These are phyloP conservation scores for Musa troglodytarum DNA, from an alignment of 176 grass and related monocot species.

Conservation along the genomic window DNA sequence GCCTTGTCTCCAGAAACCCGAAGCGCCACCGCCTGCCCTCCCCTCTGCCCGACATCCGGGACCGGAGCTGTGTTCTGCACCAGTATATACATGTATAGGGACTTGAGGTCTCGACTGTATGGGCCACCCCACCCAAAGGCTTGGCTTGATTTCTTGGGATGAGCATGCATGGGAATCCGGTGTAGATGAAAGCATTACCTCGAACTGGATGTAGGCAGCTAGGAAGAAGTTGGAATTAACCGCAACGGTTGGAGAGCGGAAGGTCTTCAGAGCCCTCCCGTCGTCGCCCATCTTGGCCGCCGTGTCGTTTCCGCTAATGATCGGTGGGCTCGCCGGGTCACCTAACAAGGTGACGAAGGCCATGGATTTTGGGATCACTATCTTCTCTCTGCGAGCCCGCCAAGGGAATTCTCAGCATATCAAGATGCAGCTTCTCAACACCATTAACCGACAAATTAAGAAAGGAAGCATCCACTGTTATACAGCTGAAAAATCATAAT, in stretches of 20 bases:
- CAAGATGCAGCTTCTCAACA: background rate
- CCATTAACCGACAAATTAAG: background rate
- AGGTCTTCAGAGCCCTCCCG: constrained; percentile 24
- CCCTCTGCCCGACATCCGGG: constrained; percentile 23
- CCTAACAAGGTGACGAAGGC: constrained; percentile 38
- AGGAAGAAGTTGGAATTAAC: constrained; percentile 41
- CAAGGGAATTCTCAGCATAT: no score
- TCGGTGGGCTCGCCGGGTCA: constrained; percentile 19
- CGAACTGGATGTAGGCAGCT: constrained; percentile 27
- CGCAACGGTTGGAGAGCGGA: constrained; percentile 28
- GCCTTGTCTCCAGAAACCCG: constrained; percentile 42
- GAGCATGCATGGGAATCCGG: background rate
- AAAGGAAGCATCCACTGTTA: no score
- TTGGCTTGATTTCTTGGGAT: no score
- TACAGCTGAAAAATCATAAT: no score
- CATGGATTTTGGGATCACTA: constrained; percentile 28
- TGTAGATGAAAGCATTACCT: constrained; percentile 10
- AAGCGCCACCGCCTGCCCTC: constrained; percentile 53
- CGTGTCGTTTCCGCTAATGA: constrained; percentile 33
- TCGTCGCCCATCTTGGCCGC: constrained; percentile 29
- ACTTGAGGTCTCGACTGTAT: no score
- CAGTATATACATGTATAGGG: no score
- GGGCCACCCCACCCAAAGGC: no score
- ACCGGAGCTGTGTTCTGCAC: constrained; percentile 23
- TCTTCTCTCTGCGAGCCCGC: constrained; percentile 29